Percentiles rank a stretch among this genome's conserved stretches.
These are phyloP conservation scores for Amesomyces nigricolor DNA, from an alignment of 2,329 filamentous ascomycete species.

Conservation along the genomic window DNA sequence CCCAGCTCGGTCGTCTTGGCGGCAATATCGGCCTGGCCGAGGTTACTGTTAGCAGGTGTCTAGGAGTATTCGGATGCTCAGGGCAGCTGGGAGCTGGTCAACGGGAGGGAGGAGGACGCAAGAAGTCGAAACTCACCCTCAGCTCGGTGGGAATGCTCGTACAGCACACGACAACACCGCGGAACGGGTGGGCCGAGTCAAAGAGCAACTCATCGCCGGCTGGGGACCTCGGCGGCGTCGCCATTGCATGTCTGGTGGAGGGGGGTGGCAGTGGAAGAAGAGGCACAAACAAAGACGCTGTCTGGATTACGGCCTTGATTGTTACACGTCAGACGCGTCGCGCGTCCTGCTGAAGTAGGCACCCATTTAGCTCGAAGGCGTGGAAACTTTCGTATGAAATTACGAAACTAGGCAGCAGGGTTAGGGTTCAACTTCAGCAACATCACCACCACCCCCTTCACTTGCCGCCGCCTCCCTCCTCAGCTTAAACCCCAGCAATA, in stretches of 20 bases:
- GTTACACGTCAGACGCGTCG: conserved; percentile 11
- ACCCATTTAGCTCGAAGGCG: background rate
- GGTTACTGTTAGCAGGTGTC: background rate
- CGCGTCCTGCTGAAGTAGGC: conserved; percentile 19
- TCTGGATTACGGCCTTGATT: background rate
- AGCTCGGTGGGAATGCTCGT: conserved; percentile 77
- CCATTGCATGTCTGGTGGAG: conserved; percentile 16
- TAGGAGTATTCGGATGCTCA: background rate
- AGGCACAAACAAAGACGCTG: background rate
- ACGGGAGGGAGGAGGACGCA: background rate
- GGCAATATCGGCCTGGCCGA: conserved; percentile 49
- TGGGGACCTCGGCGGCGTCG: conserved; percentile 6
- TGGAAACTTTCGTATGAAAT: too few species aligned
- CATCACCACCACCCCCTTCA: background rate
- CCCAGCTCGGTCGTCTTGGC: conserved; percentile 72
- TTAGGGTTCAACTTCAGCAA: conserved; percentile 8
- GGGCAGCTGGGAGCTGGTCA: background rate
- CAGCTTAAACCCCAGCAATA: conserved; percentile 25
- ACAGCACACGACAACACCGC: conserved; percentile 75
- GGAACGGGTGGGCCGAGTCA: conserved; percentile 59
- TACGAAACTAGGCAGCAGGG: background rate
- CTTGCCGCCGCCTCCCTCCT: conserved; percentile 3
- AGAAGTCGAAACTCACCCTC: conserved; percentile 50
- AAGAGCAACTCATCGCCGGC: conserved; percentile 26
- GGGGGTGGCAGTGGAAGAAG: background rate